Percentiles rank a stretch among this genome's conserved stretches.
Conservation (phyloP, 768 basidiomycete genomes). For the Pleurotus eryngii region DNA sequence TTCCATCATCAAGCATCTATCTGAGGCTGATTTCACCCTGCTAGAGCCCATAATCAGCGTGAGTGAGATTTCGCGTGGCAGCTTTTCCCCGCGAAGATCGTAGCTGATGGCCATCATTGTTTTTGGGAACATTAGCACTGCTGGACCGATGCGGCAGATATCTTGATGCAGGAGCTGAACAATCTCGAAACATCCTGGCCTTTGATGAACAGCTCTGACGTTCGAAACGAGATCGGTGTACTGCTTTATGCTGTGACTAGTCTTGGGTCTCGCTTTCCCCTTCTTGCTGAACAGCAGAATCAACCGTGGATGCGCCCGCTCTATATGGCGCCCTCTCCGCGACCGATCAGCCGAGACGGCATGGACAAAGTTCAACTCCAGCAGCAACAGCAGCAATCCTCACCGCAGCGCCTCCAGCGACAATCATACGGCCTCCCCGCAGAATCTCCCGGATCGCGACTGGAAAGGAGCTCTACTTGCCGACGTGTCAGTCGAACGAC, state of each 20-base stretch:
- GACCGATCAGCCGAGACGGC: conserved; percentile 2
- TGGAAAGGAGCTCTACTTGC: conserved; percentile 6
- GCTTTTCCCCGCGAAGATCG: not conserved
- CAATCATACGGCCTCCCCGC: not conserved
- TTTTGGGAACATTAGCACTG: conserved; percentile 46
- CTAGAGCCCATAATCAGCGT: conserved; percentile 80
- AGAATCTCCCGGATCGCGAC: conserved; percentile 1
- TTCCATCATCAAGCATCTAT: conserved; percentile 57
- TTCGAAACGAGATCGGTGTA: conserved; percentile 58
- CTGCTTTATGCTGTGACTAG: conserved; percentile 63
- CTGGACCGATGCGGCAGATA: conserved; percentile 69
- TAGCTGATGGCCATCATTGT: not conserved
- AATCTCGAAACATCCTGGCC: conserved; percentile 64
- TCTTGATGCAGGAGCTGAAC: conserved; percentile 64
- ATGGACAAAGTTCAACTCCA: not conserved
- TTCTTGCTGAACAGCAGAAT: conserved; percentile 35
- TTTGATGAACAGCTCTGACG: conserved; percentile 50
- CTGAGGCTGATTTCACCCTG: conserved; percentile 63
- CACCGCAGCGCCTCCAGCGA: not conserved
- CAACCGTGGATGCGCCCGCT: conserved; percentile 1
- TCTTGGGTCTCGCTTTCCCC: conserved; percentile 57
- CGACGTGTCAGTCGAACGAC: conserved; percentile 7
- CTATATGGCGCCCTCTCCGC: conserved; percentile 1
- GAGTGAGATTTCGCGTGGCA: conserved; percentile 22
- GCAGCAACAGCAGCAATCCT: not conserved